Evolutionary conservation across 2,329 filamentous ascomycete genomes (phyloP).

Genomic region (Ceratocystis eucalypticola): DNA sequence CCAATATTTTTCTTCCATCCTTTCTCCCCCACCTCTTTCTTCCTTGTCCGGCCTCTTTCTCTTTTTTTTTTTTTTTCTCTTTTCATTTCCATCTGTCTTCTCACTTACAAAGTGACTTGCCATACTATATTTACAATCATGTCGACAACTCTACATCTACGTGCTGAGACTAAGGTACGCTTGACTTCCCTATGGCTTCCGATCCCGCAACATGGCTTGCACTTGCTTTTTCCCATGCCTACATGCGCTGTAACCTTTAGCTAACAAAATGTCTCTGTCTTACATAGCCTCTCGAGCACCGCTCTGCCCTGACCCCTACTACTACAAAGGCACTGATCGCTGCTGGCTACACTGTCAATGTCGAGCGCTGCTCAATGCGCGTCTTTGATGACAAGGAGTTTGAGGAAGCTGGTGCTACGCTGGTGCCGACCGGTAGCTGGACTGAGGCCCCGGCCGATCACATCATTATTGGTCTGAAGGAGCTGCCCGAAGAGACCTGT

Average conservation of each 20-base stretch:
- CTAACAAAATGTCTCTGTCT: background rate
- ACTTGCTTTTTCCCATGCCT: background rate
- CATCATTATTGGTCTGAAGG: conserved; percentile 65
- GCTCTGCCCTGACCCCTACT: conserved; percentile 34
- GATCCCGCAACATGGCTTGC: background rate
- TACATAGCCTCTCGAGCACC: conserved; percentile 35
- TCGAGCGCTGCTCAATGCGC: conserved; percentile 50
- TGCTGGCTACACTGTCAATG: conserved; percentile 52
- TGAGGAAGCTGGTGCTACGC: conserved; percentile 45
- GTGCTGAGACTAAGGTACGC: conserved; percentile 37
- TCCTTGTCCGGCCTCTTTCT: too few species aligned
- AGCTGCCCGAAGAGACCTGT: conserved; percentile 58
- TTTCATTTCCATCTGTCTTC: background rate
- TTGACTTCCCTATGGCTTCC: background rate
- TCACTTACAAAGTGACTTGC: background rate
- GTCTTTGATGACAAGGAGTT: conserved; percentile 52
- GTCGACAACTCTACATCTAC: conserved; percentile 32
- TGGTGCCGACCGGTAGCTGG: conserved; percentile 57
- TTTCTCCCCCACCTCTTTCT: background rate
- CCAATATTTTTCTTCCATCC: too few species aligned
- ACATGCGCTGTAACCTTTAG: background rate
- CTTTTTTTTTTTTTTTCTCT: conserved; percentile 5
- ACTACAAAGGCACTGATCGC: conserved; percentile 39
- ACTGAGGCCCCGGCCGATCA: conserved; percentile 51
- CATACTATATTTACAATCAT: conserved; percentile 16